Percentiles rank a stretch among this genome's conserved stretches.
These are phyloP conservation scores for Talaromyces sp. DNA, from an alignment of 2,329 filamentous ascomycete species.

Conservation along the genomic window DNA sequence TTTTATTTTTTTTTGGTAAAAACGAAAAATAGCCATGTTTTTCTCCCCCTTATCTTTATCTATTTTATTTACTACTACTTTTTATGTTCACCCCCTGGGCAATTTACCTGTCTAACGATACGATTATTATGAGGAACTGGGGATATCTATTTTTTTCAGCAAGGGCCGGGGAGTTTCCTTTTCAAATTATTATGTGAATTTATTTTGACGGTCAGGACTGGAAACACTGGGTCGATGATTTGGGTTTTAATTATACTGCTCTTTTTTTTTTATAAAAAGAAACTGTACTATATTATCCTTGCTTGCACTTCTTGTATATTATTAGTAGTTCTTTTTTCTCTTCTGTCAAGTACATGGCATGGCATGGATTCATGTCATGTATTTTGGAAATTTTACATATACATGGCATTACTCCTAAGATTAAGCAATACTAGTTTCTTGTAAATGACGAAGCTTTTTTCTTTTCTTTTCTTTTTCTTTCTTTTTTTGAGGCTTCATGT, in stretches of 20 bases:
- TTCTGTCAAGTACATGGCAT: neutral
- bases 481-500: neutral
- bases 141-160: neutral
- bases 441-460: neutral
- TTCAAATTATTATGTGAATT: neutral
- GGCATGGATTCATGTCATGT: neutral
- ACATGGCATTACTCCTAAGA: neutral
- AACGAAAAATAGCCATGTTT: neutral
- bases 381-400: neutral
- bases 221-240: neutral
- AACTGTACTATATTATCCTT: neutral
- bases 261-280: neutral
- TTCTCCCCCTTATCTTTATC: neutral
- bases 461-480: too few relatives aligned
- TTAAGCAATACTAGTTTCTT: neutral
- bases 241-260: neutral
- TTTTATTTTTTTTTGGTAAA: neutral
- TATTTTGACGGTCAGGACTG: neutral
- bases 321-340: neutral
- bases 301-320: neutral
- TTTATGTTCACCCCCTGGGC: neutral
- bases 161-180: neutral
- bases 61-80: neutral
- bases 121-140: neutral
- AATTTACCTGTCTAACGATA: neutral